These are phyloP conservation scores for Globisporangium mamillatum DNA, from an alignment of 352 stramenopile species.

Conservation along the genomic window DNA sequence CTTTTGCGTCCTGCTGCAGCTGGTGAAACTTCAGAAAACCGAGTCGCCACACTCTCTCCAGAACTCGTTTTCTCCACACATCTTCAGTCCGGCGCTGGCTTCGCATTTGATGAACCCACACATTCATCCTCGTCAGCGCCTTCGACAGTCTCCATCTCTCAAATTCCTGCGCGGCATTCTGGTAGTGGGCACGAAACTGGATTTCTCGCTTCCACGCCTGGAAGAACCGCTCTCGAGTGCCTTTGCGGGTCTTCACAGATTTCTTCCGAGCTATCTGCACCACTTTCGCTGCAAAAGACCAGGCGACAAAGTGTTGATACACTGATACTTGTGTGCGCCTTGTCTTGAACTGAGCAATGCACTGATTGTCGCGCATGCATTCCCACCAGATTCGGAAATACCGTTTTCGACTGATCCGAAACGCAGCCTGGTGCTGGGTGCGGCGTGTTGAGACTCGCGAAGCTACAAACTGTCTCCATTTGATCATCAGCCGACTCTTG, in stretches of 20 bases:
- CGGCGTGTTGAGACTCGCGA: not conserved
- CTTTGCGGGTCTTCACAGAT: not conserved
- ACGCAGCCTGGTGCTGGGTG: not conserved
- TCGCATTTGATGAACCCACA: not conserved
- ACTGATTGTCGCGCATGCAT: constrained; percentile 1
- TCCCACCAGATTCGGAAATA: constrained; percentile 15
- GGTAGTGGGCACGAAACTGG: not conserved
- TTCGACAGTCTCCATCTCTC: not conserved
- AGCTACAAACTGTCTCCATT: not conserved
- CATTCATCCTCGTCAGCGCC: constrained; percentile 1
- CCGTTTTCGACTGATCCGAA: constrained; percentile 11
- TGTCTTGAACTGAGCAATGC: constrained; percentile 1
- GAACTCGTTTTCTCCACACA: not conserved
- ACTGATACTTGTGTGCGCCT: not conserved
- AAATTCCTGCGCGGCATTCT: not conserved
- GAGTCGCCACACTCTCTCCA: constrained; percentile 7
- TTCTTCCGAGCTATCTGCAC: constrained; percentile 16
- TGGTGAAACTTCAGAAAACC: constrained; percentile 13
- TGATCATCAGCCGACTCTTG: not conserved
- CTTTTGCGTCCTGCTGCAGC: not conserved
- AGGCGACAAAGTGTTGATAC: constrained; percentile 23
- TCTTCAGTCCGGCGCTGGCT: not conserved
- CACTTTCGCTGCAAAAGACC: constrained; percentile 20
- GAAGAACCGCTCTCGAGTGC: constrained; percentile 5
- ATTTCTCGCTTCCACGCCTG: constrained; percentile 1